Percentiles rank a stretch among this genome's conserved stretches.
These are phyloP conservation scores for Pseudoturritis turrita DNA, from an alignment of 345 rosid genomes.

Conservation along the genomic window DNA sequence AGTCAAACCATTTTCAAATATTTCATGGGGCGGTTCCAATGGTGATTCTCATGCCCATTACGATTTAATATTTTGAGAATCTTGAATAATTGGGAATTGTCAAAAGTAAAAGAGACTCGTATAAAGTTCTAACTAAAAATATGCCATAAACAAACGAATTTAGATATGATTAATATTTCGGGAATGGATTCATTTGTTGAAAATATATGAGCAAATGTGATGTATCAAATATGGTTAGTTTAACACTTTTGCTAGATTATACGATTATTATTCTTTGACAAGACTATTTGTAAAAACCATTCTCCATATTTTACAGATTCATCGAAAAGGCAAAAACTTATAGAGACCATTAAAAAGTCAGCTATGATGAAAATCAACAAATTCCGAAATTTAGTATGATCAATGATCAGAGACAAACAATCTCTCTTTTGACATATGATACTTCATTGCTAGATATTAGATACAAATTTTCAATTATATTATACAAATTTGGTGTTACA, in stretches of 20 bases:
- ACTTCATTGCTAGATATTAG: not conserved
- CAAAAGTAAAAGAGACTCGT: constrained; percentile 13
- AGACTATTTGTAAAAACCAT: constrained; percentile 8
- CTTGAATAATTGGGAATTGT: constrained; percentile 15
- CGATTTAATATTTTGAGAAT: constrained; percentile 21
- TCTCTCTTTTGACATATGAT: not conserved
- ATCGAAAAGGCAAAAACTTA: not conserved
- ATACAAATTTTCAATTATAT: not conserved
- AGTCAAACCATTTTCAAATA: constrained; percentile 29
- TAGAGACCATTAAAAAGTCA: not conserved
- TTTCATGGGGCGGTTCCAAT: constrained; percentile 15
- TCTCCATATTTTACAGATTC: not conserved
- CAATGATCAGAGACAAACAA: not conserved
- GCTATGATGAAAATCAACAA: not conserved
- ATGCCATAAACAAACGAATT: too few relatives aligned
- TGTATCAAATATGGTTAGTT: constrained; percentile 7
- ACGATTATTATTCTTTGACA: constrained; percentile 21
- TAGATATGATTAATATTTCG: constrained; percentile 5
- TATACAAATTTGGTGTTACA: not conserved
- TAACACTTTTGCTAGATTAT: constrained; percentile 6
- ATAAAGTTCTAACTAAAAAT: not conserved
- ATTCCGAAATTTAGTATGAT: not conserved
- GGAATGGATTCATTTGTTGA: constrained; percentile 5
- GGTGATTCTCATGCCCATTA: constrained; percentile 9
- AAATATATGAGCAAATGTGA: constrained; percentile 2